phyloP scores from a whole-genome alignment of 352 stramenopile species.

The Pythium graminicola region DNA sequence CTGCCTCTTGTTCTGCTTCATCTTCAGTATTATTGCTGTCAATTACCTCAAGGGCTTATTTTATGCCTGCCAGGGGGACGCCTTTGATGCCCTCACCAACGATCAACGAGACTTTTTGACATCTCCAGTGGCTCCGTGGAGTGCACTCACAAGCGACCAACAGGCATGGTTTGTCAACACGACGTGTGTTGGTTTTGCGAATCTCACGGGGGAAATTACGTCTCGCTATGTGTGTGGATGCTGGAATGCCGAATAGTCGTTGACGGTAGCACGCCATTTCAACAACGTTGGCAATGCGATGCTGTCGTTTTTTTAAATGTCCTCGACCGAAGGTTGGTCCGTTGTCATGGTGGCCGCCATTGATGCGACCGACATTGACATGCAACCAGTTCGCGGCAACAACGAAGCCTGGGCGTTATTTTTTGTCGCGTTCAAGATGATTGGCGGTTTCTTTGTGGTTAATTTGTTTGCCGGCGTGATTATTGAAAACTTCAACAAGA shows the following conservation, averaged over 20 bases:
- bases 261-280: constrained; percentile 65
- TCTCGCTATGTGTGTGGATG: constrained; percentile 41
- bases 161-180: constrained; percentile 33
- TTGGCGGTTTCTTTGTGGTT: constrained; percentile 89
- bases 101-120: constrained; percentile 43
- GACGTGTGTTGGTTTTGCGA: background rate
- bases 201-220: constrained; percentile 24
- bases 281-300: constrained; percentile 71
- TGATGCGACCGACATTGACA: constrained; percentile 83
- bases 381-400: constrained; percentile 85
- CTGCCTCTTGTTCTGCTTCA: constrained; percentile 70
- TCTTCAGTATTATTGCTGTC: constrained; percentile 88
- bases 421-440: constrained; percentile 87
- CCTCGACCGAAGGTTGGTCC: constrained; percentile 87
- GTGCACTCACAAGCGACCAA: constrained; percentile 30
- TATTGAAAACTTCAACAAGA: constrained; percentile 90
- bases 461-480: constrained; percentile 92
- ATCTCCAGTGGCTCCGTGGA: constrained; percentile 34
- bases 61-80: constrained; percentile 53
- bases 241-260: constrained; percentile 31
- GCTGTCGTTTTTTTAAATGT: constrained; percentile 88
- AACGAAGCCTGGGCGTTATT: constrained; percentile 70
- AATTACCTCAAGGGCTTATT: constrained; percentile 89
- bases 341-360: constrained; percentile 84
- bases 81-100: constrained; percentile 31